These are phyloP conservation scores for Oidiodendron maius DNA, from an alignment of 495 filamentous ascomycete genomes.

Conservation along the genomic window DNA sequence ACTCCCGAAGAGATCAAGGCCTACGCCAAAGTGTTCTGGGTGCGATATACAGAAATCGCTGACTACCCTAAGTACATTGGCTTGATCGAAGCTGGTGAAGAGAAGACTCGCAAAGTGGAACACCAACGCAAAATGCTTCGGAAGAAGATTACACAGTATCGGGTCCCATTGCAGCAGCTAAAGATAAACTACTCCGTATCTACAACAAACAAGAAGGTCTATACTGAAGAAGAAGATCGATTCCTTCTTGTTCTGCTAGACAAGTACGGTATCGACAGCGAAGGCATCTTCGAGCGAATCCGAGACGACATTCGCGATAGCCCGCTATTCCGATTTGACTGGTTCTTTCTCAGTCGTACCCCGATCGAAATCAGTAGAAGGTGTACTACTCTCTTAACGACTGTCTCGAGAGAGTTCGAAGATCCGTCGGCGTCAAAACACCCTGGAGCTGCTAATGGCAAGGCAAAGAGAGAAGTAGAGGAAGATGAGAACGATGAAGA, in stretches of 20 bases:
- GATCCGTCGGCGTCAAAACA: slow-evolving; percentile 36
- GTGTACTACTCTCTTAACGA: slow-evolving; percentile 90
- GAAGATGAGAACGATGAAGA: slow-evolving; percentile 84
- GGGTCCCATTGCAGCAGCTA: slow-evolving; percentile 92
- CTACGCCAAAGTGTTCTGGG: slow-evolving; percentile 94
- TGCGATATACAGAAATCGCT: slow-evolving; percentile 77
- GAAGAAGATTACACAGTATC: slow-evolving; percentile 93
- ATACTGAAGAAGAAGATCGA: slow-evolving; percentile 96
- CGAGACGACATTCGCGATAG: slow-evolving; percentile 90
- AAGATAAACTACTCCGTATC: slow-evolving; percentile 98
- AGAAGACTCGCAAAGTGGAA: slow-evolving; percentile 77
- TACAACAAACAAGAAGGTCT: slow-evolving; percentile 99
- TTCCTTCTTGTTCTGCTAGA: slow-evolving; percentile 94
- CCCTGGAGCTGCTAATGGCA: slow-evolving; percentile 59
- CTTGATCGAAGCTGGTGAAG: slow-evolving; percentile 87
- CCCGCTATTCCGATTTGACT: slow-evolving; percentile 95
- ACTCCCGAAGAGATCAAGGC: slow-evolving; percentile 74
- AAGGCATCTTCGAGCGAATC: slow-evolving; percentile 78
- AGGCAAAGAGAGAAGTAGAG: slow-evolving; percentile 66
- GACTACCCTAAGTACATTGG: slow-evolving; percentile 83
- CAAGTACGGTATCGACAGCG: slow-evolving; percentile 80
- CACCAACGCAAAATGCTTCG: slow-evolving; percentile 91
- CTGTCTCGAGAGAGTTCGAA: slow-evolving; percentile 91
- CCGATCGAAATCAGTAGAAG: slow-evolving; percentile 86
- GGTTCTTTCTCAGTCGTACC: slow-evolving; percentile 96